phyloP scores from a whole-genome alignment of 2,329 filamentous ascomycete species.

The Cladosporium sphaerospermum region DNA sequence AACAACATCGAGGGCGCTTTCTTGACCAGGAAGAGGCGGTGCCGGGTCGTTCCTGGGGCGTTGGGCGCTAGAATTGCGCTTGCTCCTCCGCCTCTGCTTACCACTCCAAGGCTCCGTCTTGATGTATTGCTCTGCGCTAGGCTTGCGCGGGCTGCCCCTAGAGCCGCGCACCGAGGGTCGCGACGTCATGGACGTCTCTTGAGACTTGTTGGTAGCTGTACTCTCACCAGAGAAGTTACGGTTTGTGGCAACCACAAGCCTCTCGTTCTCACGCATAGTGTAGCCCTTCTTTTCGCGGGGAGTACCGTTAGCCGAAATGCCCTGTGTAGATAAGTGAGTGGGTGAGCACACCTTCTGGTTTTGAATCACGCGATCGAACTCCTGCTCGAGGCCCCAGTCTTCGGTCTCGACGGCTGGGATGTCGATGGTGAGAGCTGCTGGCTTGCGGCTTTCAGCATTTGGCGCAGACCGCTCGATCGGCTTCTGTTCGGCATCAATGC shows the following conservation, averaged over 20 bases:
- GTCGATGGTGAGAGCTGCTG: conserved; percentile 48
- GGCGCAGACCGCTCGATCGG: conserved; percentile 14
- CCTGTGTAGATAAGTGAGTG: conserved; percentile 16
- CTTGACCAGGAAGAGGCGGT: conserved; percentile 80
- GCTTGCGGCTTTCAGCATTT: conserved; percentile 16
- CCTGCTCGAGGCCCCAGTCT: conserved; percentile 71
- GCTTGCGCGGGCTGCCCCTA: conserved; percentile 70
- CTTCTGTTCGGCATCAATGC: conserved; percentile 14
- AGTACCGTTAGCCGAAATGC: conserved; percentile 37
- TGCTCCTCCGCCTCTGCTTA: conserved; percentile 62
- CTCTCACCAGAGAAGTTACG: conserved; percentile 43
- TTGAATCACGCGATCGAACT: conserved; percentile 93
- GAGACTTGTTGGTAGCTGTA: conserved; percentile 39
- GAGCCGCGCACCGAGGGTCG: conserved; percentile 38
- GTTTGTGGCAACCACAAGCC: conserved; percentile 85
- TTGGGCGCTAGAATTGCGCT: conserved; percentile 49
- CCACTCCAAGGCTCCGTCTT: conserved; percentile 96
- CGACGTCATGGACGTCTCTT: conserved; percentile 21
- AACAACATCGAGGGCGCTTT: conserved; percentile 62
- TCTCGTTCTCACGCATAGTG: conserved; percentile 97
- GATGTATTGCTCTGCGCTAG: conserved; percentile 79
- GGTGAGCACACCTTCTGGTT: conserved; percentile 76
- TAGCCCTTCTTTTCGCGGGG: conserved; percentile 81
- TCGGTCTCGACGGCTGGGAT: conserved; percentile 64
- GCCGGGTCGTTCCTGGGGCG: conserved; percentile 51